These are phyloP conservation scores for Thielaviopsis populi DNA, from an alignment of 2,329 filamentous ascomycete genomes.

Conservation along the genomic window DNA sequence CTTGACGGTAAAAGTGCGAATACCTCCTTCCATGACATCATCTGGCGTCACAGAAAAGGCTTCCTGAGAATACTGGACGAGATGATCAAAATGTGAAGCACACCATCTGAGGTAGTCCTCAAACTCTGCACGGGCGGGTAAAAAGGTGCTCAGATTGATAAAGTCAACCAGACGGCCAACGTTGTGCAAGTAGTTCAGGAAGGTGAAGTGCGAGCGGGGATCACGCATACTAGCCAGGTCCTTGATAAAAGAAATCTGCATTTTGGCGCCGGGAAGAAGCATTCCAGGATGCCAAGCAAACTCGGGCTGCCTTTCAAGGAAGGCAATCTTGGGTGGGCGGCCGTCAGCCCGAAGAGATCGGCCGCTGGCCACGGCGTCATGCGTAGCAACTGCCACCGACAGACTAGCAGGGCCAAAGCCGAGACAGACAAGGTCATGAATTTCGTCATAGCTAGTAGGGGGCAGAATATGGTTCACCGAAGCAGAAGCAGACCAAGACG, in stretches of 20 bases:
- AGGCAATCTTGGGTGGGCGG: constrained; percentile 56
- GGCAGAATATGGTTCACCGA: constrained; percentile 26
- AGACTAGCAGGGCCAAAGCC: constrained; percentile 88
- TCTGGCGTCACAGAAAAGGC: constrained; percentile 57
- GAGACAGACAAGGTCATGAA: constrained; percentile 77
- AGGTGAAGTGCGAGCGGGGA: constrained; percentile 82
- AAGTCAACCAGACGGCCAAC: constrained; percentile 76
- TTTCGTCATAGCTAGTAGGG: constrained; percentile 41
- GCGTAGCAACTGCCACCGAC: constrained; percentile 73
- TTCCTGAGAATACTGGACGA: constrained; percentile 63
- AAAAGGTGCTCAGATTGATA: constrained; percentile 77
- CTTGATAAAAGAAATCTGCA: constrained; percentile 98
- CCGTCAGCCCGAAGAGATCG: constrained; percentile 23
- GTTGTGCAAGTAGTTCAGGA: constrained; percentile 80
- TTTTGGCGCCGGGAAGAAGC: constrained; percentile 81
- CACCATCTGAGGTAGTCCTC: constrained; percentile 96
- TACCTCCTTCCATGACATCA: constrained; percentile 26
- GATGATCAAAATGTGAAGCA: constrained; percentile 57
- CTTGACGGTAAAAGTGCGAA: constrained; percentile 52
- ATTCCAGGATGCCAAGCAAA: constrained; percentile 95
- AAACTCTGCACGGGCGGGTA: constrained; percentile 75
- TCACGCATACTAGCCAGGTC: constrained; percentile 82
- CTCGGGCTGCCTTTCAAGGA: constrained; percentile 67
- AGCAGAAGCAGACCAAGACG: background rate
- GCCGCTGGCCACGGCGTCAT: constrained; percentile 54